These are phyloP conservation scores for Flaveria trinervia DNA, from an alignment of 129 eudicot genomes.

Conservation along the genomic window DNA sequence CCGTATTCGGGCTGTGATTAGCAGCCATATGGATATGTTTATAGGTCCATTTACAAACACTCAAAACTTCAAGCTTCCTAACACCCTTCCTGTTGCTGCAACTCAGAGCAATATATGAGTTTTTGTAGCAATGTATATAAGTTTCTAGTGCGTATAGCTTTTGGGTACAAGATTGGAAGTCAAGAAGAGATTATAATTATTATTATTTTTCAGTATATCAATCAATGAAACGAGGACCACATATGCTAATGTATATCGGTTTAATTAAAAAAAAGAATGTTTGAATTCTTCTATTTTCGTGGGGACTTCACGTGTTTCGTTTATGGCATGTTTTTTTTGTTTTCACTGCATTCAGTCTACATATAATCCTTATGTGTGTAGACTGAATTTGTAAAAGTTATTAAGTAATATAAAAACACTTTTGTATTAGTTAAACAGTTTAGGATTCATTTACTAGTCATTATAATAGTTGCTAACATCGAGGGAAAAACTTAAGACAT, in stretches of 20 bases:
- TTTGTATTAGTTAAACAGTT: too few species aligned
- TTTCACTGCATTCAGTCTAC: neutral
- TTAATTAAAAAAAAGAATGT: neutral
- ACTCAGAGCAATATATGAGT: constrained; percentile 15
- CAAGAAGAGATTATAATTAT: neutral
- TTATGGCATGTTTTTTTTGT: neutral
- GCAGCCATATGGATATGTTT: constrained; percentile 65
- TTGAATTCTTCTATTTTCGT: neutral
- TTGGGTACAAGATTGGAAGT: neutral
- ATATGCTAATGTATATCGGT: neutral
- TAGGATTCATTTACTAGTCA: too few species aligned
- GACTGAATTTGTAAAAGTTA: too few species aligned
- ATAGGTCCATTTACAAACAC: constrained; percentile 27
- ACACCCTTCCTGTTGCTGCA: constrained; percentile 40
- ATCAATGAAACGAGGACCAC: neutral
- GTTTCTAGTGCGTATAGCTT: constrained; percentile 6
- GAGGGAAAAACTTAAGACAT: too few species aligned
- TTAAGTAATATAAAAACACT: too few species aligned
- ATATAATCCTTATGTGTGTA: neutral
- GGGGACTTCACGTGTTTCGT: neutral
- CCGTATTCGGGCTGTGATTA: constrained; percentile 47
- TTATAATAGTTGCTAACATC: too few species aligned
- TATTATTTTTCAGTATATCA: neutral
- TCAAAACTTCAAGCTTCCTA: constrained; percentile 55
- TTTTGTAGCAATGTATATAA: constrained; percentile 18